phyloP scores from a whole-genome alignment of 768 basidiomycete genomes.

The Cubamyces sp. region DNA sequence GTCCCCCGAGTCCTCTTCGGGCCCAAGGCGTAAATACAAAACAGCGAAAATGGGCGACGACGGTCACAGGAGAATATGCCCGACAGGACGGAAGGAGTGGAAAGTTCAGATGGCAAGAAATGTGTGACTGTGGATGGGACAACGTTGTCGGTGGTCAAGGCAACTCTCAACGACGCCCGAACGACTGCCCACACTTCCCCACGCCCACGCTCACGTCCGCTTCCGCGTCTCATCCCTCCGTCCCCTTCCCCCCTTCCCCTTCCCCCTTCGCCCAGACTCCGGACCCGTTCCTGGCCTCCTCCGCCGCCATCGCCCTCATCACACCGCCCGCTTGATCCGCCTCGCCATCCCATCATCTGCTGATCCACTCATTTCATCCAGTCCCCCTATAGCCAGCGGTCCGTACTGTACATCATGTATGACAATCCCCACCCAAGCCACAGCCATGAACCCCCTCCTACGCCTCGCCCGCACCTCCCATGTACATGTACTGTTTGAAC shows the following conservation, averaged over 20 bases:
- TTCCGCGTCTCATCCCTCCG: neutral
- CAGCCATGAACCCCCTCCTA: conserved; percentile 15
- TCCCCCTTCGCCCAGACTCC: neutral
- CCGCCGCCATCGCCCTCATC: conserved; percentile 12
- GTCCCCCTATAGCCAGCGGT: neutral
- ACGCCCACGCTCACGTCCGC: conserved; percentile 1
- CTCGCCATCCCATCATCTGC: conserved; percentile 15
- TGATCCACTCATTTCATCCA: conserved; percentile 1
- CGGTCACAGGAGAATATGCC: conserved; percentile 7
- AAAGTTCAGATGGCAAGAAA: conserved; percentile 31
- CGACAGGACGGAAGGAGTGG: conserved; percentile 21
- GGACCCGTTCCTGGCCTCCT: conserved; percentile 15
- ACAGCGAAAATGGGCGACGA: conserved; percentile 3
- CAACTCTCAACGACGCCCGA: conserved; percentile 37
- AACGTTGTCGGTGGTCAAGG: conserved; percentile 56
- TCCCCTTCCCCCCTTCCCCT: neutral
- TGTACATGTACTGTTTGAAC: conserved; percentile 79
- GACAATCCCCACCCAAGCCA: neutral
- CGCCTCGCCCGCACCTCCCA: conserved; percentile 40
- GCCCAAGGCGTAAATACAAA: conserved; percentile 22
- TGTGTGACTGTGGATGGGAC: conserved; percentile 19
- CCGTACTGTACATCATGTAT: neutral
- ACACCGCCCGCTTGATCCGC: conserved; percentile 9
- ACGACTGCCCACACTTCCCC: neutral
- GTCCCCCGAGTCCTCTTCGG: conserved; percentile 21